Percentiles rank a stretch among this genome's conserved stretches.
Evolutionary conservation across 75 land plant species (phyloP).

Genomic region (Gnetum montanum): DNA sequence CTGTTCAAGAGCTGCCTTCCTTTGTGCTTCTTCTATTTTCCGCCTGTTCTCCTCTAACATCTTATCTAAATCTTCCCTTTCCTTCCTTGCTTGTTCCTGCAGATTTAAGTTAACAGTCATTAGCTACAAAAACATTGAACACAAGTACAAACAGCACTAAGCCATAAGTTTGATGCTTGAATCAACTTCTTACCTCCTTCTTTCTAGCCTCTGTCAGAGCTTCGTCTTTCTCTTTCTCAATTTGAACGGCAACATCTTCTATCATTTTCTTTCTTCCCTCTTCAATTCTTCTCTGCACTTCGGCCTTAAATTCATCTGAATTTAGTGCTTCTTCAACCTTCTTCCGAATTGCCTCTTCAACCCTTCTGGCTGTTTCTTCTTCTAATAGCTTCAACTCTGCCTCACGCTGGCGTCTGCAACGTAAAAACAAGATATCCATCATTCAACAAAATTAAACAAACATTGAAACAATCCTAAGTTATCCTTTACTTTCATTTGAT

Average conservation of each 20-base stretch:
- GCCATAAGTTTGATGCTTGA: neutral
- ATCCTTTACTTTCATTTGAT: too few species aligned
- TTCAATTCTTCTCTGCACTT: conserved; percentile 58
- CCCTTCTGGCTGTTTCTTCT: conserved; percentile 87
- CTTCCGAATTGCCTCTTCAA: conserved; percentile 85
- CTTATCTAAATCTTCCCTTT: conserved; percentile 80
- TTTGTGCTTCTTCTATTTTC: conserved; percentile 81
- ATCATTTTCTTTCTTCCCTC: conserved; percentile 74
- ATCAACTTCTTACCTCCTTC: conserved; percentile 47
- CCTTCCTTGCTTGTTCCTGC: conserved; percentile 76
- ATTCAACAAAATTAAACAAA: too few species aligned
- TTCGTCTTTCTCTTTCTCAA: conserved; percentile 82
- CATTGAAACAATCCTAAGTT: too few species aligned
- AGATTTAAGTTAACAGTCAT: neutral
- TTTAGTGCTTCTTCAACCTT: conserved; percentile 77
- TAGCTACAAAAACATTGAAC: neutral
- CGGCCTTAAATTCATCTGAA: conserved; percentile 65
- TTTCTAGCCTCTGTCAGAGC: conserved; percentile 67
- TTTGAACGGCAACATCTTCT: conserved; percentile 72
- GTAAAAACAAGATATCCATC: too few species aligned
- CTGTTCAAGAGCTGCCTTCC: conserved; percentile 73
- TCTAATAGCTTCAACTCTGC: conserved; percentile 80
- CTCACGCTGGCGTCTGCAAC: conserved; percentile 87
- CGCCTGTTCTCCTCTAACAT: conserved; percentile 83
- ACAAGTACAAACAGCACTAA: neutral